Conservation (phyloP, 768 basidiomycete species). For the Calvatia gigantea region DNA sequence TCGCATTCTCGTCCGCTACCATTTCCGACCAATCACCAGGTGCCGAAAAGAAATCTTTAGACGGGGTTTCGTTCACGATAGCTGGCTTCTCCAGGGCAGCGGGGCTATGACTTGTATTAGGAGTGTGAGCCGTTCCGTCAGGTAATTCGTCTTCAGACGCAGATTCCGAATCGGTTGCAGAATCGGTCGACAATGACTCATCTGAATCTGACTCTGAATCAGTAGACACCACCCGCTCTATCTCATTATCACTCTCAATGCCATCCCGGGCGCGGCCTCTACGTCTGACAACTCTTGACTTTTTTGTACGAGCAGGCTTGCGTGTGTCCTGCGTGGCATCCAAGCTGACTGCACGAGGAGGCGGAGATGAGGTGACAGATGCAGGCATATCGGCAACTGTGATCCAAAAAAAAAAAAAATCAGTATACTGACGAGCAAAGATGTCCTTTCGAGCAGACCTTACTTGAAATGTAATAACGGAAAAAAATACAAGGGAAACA, state of each 20-base stretch:
- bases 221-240: slow-evolving; percentile 65
- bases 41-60: slow-evolving; percentile 49
- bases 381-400: slow-evolving; percentile 44
- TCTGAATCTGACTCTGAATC: slow-evolving; percentile 64
- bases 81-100: slow-evolving; percentile 31
- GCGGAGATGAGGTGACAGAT: slow-evolving; percentile 30
- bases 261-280: slow-evolving; percentile 58
- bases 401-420: slow-evolving; percentile 14
- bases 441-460: slow-evolving; percentile 18
- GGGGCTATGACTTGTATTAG: slow-evolving; percentile 64
- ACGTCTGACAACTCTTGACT: slow-evolving; percentile 49
- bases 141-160: slow-evolving; percentile 59
- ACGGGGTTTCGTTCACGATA: slow-evolving; percentile 27
- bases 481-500: slow-evolving; percentile 20
- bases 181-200: slow-evolving; percentile 49
- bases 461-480: slow-evolving; percentile 29
- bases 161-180: slow-evolving; percentile 61
- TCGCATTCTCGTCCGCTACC: slow-evolving; percentile 69
- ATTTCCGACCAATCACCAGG: slow-evolving; percentile 77
- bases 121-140: slow-evolving; percentile 55
- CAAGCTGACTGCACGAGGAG: slow-evolving; percentile 29
- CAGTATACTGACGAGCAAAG: slow-evolving; percentile 10
- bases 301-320: slow-evolving; percentile 32
- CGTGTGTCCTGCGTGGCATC: slow-evolving; percentile 29
- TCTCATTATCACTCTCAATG: slow-evolving; percentile 74